Base-by-base conservation (phyloP, 1,284 basidiomycete genomes). In the Cronartium ribicola region DNA sequence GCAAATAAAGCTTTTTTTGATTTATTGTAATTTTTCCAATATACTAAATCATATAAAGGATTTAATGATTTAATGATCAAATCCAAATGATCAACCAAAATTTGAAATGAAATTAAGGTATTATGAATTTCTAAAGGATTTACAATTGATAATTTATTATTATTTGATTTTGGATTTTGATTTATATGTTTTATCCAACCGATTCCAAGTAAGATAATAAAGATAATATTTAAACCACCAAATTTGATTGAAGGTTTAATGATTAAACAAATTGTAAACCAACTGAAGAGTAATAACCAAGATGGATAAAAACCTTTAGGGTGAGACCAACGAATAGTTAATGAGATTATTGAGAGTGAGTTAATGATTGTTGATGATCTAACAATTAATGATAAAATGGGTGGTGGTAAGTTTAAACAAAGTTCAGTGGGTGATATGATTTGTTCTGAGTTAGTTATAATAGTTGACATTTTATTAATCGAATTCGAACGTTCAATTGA, bases 211-310 rank as follows among this genome's bases (percentile, higher is more conserved):
- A 17, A 22, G 6, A 62, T n/a, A 40, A 37, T 36, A 29, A 60
- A 2, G 20, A 46, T 22, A 1, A 73, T 10, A 55, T 73, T 73
- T 14, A 62, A n/a, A 10, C 36, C 63, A 40, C 39, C 39, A 17
- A 10, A 48, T 40, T 13, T 36, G 39, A 66, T 10, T 44, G 39
- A 5, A 11, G 3, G 44, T 36, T 20, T 22, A 8, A 40, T n/a
- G n/a, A 13, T 4, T 22, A 40, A 36, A 43, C 37, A 60, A 29
- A 60, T 2, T 6, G 57, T n/a, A 29, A 37, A 51, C 13, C 17
- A 66, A 17, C 13, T 7, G 51, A 73, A 60, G 51, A 73, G 70
- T 8, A 73, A n/a, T 39, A 60, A 22, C 63, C 62, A 73, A 4
- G 70, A 73, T 20, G 70, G 40, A 61, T 62, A 60, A 20, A 51